Evolutionary conservation across 768 basidiomycete genomes (phyloP).

Genomic region (Boletellus sp.): DNA sequence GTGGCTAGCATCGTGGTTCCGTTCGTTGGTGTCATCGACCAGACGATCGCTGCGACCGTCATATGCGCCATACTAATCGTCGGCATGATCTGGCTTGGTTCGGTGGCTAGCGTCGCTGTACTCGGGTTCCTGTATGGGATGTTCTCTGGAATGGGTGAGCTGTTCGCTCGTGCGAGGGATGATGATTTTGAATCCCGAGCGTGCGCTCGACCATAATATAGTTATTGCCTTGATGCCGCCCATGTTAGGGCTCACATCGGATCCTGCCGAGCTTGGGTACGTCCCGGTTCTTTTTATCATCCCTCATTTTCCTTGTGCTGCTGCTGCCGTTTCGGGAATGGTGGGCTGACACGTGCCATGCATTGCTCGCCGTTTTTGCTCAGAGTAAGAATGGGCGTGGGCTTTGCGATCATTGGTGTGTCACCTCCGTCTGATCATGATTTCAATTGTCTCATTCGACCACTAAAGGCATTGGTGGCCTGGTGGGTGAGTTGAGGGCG

Average conservation of each 20-base stretch:
- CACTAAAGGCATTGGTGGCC: constrained; percentile 23
- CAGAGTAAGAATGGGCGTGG: constrained; percentile 43
- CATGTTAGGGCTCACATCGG: constrained; percentile 43
- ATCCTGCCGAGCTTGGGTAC: constrained; percentile 51
- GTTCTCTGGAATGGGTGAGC: constrained; percentile 44
- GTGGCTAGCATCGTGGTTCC: constrained; percentile 38
- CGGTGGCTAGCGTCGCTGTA: constrained; percentile 35
- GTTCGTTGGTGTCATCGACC: constrained; percentile 42
- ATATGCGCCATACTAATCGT: constrained; percentile 35
- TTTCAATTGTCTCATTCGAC: not conserved
- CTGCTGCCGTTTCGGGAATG: too few relatives aligned
- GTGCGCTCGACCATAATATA: not conserved
- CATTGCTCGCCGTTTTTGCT: not conserved
- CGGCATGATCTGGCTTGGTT: constrained; percentile 40
- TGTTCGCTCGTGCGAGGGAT: not conserved
- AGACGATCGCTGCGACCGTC: constrained; percentile 35
- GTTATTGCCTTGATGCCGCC: constrained; percentile 42
- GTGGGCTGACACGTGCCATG: not conserved
- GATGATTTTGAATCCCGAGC: not conserved
- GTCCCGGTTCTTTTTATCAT: constrained; percentile 6
- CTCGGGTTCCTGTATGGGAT: constrained; percentile 47
- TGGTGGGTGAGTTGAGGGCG: constrained; percentile 13
- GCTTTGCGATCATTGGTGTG: constrained; percentile 42
- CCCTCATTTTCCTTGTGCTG: constrained; percentile 4
- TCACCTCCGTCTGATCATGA: too few relatives aligned